Evolutionary conservation across 768 basidiomycete species (phyloP).

Genomic region (Amanita muscaria): DNA sequence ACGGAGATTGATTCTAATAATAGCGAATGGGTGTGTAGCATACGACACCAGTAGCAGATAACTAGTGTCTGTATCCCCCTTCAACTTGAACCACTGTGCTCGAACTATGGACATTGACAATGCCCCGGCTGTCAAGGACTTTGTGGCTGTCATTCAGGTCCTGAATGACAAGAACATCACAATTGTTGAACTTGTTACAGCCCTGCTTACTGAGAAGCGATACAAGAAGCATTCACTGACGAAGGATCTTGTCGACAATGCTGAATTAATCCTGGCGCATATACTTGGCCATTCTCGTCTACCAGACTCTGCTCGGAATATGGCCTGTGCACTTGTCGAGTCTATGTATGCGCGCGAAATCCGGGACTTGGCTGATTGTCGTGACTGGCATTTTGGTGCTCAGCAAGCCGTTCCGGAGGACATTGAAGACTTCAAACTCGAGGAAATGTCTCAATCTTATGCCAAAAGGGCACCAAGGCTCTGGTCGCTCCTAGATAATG

Average conservation of each 20-base stretch:
- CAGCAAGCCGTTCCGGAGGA: neutral
- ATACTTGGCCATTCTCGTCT: neutral
- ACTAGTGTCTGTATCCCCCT: too few relatives aligned
- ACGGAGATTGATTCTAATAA: too few relatives aligned
- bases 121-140: too few relatives aligned
- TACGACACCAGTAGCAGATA: too few relatives aligned
- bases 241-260: neutral
- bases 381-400: neutral
- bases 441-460: neutral
- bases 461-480: neutral
- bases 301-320: neutral
- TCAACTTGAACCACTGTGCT: too few relatives aligned
- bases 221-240: neutral
- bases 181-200: too few relatives aligned
- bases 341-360: conserved; percentile 1
- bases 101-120: too few relatives aligned
- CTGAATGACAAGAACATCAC: too few relatives aligned
- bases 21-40: too few relatives aligned
- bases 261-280: neutral
- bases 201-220: too few relatives aligned
- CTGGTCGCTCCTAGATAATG: neutral
- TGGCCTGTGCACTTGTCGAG: neutral
- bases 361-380: neutral
- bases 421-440: neutral
- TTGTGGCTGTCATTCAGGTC: too few relatives aligned